Conservation (phyloP, 2,329 filamentous ascomycete species). For the Pseudomassariella vexata region DNA sequence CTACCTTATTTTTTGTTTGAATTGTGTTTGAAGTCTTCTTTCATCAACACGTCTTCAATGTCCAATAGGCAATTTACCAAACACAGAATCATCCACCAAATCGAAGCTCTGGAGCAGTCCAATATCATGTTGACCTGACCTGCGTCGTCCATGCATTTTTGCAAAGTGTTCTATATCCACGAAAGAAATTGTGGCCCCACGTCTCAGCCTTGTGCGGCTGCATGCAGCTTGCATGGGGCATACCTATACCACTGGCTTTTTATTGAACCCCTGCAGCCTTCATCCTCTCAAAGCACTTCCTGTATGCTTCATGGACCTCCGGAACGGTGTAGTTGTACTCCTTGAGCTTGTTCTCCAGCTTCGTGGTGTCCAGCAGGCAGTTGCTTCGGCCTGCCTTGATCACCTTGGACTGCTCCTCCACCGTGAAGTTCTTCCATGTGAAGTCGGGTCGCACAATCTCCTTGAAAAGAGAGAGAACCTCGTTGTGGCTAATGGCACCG, state of each 20-base stretch:
- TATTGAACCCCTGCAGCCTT: conserved; percentile 48
- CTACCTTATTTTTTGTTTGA: no score
- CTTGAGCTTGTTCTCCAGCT: conserved; percentile 53
- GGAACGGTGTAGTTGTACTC: conserved; percentile 54
- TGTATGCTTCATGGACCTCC: conserved; percentile 58
- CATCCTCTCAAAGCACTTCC: conserved; percentile 59
- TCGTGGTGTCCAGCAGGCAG: conserved; percentile 58
- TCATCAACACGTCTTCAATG: no score
- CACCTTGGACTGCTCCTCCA: conserved; percentile 62
- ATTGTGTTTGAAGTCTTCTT: no score
- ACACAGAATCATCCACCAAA: no score
- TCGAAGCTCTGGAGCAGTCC: no score
- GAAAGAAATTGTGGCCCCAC: no score
- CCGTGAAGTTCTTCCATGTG: conserved; percentile 59
- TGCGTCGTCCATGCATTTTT: no score
- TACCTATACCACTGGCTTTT: conserved; percentile 3
- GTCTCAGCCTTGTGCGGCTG: no score
- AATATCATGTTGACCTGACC: no score
- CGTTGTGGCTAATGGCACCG: conserved; percentile 65
- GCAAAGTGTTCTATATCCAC: no score
- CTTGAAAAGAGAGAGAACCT: conserved; percentile 57
- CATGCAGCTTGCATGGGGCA: no score
- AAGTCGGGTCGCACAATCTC: conserved; percentile 56
- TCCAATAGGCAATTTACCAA: no score
- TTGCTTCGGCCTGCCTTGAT: conserved; percentile 64